Percentiles rank a stretch among this genome's conserved stretches.
Conservation (phyloP, 805 yeast genomes). For the Hanseniaspora pseudoguilliermondii region DNA sequence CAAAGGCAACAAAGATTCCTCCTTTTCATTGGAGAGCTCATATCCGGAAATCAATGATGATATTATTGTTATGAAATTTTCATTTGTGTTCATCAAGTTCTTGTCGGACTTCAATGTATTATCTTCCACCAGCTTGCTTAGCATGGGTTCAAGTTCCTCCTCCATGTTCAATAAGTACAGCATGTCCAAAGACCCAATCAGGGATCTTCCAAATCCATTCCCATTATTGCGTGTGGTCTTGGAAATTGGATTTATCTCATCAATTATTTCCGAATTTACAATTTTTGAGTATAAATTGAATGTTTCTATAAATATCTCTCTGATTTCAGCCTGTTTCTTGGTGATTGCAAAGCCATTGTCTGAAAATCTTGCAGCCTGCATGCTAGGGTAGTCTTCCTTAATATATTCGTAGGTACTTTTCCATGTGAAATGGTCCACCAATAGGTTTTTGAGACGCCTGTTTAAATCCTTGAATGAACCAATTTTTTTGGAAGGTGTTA, state of each 20-base stretch:
- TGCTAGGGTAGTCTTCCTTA: constrained; percentile 17
- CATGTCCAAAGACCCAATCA: constrained; percentile 43
- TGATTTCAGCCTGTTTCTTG: constrained; percentile 25
- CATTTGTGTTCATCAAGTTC: constrained; percentile 36
- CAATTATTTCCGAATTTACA: constrained; percentile 32
- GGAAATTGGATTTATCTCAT: constrained; percentile 33
- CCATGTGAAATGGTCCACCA: constrained; percentile 20
- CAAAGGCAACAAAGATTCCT: constrained; percentile 27
- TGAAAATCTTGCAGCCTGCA: constrained; percentile 24
- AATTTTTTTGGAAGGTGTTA: constrained; percentile 14
- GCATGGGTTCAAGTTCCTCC: constrained; percentile 30
- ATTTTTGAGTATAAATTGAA: constrained; percentile 34
- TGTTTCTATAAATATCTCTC: constrained; percentile 30
- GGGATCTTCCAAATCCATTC: constrained; percentile 39
- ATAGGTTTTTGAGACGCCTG: constrained; percentile 21
- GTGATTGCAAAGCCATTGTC: constrained; percentile 23
- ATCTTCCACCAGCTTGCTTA: constrained; percentile 27
- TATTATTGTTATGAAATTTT: constrained; percentile 38
- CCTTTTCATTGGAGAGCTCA: constrained; percentile 32
- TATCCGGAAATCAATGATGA: constrained; percentile 44
- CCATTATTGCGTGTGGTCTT: constrained; percentile 29
- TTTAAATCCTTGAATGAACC: constrained; percentile 17
- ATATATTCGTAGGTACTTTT: constrained; percentile 16
- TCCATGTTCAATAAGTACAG: constrained; percentile 34
- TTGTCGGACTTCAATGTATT: constrained; percentile 32